Evolutionary conservation across 1,284 basidiomycete species (phyloP).

Genomic region (Farysia itapuensis): DNA sequence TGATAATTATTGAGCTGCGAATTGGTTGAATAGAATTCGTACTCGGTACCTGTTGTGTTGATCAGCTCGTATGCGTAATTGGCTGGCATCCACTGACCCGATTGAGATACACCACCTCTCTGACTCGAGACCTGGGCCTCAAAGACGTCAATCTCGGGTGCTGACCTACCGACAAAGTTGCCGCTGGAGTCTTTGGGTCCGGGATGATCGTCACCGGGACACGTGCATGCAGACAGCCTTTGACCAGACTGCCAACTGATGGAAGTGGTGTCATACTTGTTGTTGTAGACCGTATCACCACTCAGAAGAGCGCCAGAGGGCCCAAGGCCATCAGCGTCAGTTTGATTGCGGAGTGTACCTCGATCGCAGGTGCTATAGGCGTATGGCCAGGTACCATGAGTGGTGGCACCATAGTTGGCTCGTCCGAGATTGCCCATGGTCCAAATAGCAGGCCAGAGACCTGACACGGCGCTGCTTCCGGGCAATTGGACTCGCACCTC

Average conservation of each 20-base stretch:
- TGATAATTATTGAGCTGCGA: slow-evolving; percentile 46
- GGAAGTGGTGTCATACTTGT: slow-evolving; percentile 35
- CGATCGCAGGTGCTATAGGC: slow-evolving; percentile 60
- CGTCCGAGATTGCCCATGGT: slow-evolving; percentile 76
- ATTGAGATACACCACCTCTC: slow-evolving; percentile 71
- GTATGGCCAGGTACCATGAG: slow-evolving; percentile 73
- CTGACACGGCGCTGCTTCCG: slow-evolving; percentile 68
- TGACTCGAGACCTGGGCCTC: slow-evolving; percentile 64
- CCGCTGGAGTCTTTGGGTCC: slow-evolving; percentile 72
- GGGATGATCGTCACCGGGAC: slow-evolving; percentile 76
- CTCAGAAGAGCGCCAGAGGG: slow-evolving; percentile 67
- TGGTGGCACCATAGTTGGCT: slow-evolving; percentile 56
- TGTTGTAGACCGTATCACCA: slow-evolving; percentile 74
- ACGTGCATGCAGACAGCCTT: slow-evolving; percentile 71
- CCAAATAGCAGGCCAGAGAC: slow-evolving; percentile 71
- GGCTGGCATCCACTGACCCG: slow-evolving; percentile 73
- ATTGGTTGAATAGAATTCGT: slow-evolving; percentile 33
- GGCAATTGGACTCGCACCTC: slow-evolving; percentile 78
- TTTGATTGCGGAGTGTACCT: slow-evolving; percentile 50
- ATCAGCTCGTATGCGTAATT: slow-evolving; percentile 60
- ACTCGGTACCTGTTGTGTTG: slow-evolving; percentile 47
- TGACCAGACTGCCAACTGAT: slow-evolving; percentile 73
- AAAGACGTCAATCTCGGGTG: slow-evolving; percentile 71
- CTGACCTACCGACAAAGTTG: slow-evolving; percentile 70
- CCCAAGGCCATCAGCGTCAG: slow-evolving; percentile 25